Percentiles rank a stretch among this genome's conserved stretches.
phyloP scores from a whole-genome alignment of 225 moss, liverwort and hornwort genomes.

The Marchantia paleacea region DNA sequence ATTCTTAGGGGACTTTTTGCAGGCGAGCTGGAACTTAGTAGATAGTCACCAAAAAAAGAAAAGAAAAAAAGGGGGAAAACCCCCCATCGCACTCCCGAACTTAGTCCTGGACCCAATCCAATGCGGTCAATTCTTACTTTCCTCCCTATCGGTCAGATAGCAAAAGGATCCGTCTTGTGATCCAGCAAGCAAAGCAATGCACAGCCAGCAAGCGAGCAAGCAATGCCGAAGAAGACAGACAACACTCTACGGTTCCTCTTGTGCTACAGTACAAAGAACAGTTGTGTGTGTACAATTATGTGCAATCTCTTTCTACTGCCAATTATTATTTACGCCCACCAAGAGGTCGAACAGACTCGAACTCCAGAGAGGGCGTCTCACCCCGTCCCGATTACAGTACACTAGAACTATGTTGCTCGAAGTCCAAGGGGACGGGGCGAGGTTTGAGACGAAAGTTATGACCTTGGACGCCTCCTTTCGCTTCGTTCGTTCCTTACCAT shows the following conservation, averaged over 20 bases:
- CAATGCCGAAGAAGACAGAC: background rate
- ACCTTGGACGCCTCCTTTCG: no score
- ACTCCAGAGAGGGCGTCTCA: background rate
- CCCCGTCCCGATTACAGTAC: background rate
- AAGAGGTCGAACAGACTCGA: no score
- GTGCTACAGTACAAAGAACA: background rate
- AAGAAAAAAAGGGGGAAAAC: background rate
- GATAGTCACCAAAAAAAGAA: constrained; percentile 1
- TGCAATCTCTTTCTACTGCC: no score
- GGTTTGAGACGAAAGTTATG: no score
- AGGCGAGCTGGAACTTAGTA: constrained; percentile 1
- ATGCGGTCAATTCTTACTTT: background rate
- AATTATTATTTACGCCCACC: no score
- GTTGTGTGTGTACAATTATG: background rate
- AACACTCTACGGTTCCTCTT: background rate
- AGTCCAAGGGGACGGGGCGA: background rate
- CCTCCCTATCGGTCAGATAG: background rate
- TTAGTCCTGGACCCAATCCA: background rate
- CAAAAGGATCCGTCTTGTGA: background rate
- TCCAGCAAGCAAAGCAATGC: no score
- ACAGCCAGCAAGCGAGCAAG: background rate
- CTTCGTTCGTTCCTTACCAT: no score
- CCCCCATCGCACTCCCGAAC: background rate
- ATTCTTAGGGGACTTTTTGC: background rate
- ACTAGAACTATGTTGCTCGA: background rate